A percentile compares a stretch with the other conserved stretches of the same genome.
Evolutionary conservation across 2,329 filamentous ascomycete genomes (phyloP).

Genomic region (Fusarium begoniae): DNA sequence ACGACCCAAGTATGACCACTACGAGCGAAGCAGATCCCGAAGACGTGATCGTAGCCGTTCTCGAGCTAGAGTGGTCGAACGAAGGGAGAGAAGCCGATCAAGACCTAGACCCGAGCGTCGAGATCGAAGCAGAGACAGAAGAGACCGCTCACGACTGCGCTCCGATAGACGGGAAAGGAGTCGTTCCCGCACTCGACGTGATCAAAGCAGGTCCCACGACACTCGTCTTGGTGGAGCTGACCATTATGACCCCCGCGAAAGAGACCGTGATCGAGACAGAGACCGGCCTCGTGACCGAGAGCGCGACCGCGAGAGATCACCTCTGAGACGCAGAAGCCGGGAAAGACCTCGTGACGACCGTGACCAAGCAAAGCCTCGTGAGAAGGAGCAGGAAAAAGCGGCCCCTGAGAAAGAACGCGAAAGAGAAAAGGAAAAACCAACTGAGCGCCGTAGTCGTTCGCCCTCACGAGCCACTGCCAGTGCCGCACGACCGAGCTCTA

Average conservation of each 20-base stretch:
- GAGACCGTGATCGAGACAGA: slow-evolving; percentile 41
- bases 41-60: slow-evolving; percentile 52
- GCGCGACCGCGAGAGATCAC: slow-evolving; percentile 27
- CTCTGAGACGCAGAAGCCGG: slow-evolving; percentile 40
- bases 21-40: slow-evolving; percentile 49
- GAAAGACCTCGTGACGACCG: slow-evolving; percentile 39
- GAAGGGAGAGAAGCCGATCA: slow-evolving; percentile 49
- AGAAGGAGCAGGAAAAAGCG: slow-evolving; percentile 27
- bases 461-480: slow-evolving; percentile 53
- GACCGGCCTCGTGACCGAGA: slow-evolving; percentile 35
- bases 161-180: slow-evolving; percentile 46
- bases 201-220: slow-evolving; percentile 45
- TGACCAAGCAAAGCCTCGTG: slow-evolving; percentile 36
- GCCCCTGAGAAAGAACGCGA: slow-evolving; percentile 17
- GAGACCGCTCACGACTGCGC: slow-evolving; percentile 43
- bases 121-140: slow-evolving; percentile 44
- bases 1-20: slow-evolving; percentile 46
- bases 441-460: slow-evolving; percentile 57
- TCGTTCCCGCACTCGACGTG: slow-evolving; percentile 45
- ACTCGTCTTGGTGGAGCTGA: slow-evolving; percentile 38
- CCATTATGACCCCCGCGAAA: slow-evolving; percentile 48
- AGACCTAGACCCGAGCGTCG: slow-evolving; percentile 36
- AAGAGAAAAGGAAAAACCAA: slow-evolving; percentile 28
- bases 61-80: slow-evolving; percentile 40
- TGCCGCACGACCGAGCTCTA: slow-evolving; percentile 49